Base-by-base conservation (phyloP, 495 filamentous ascomycete genomes). In the Aspergillus incahuasiensis region DNA sequence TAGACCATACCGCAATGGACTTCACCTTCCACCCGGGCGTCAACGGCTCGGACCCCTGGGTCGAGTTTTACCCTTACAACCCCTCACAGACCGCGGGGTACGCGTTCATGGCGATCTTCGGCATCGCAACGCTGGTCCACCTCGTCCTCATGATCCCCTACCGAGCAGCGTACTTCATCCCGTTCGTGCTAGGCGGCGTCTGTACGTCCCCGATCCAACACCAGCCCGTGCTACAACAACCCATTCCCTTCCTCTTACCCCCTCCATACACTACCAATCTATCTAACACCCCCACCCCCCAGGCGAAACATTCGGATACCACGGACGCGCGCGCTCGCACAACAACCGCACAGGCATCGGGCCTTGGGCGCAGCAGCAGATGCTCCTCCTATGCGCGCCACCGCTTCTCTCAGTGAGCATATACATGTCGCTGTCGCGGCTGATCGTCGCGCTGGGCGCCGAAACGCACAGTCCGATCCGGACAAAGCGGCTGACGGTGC, bases 361-460 rank as follows among this genome's bases (percentile, higher is more conserved):
- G 3, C 64, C 69, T 8, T 77, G 72, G 68, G 64, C 72, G 0
- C 57, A 76, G 8, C 74, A 79, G 47, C 65, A 74, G 44, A 68
- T 79, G 56, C 68, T 79, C 55, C 69, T 78, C 38, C 64, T 74
- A n/a, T 68, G 73, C 50, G 68, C 76, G 1, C 64, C 68, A 0
- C 78, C 78, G 0, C 66, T 83, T 32, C 69, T 79, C 55, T 74
- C 82, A 4, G 82, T 82, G 2, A 82, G 79, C 0, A 74, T 84
- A 21, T 85, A 84, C 69, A 85, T 83, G 79, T 68, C 76, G 18
- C 79, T 85, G 16, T 79, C 73, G 0, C 73, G 81, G 1, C 54
- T 84, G 12, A 78, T 84, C 34, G 66, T 62, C n/a, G 61, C 77
- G 19, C 69, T 80, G 12, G 58, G 77, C 30, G 81, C 74, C 21